Evolutionary conservation across 148 eudicot genomes (phyloP).

Genomic region (Rhododendron simsii): DNA sequence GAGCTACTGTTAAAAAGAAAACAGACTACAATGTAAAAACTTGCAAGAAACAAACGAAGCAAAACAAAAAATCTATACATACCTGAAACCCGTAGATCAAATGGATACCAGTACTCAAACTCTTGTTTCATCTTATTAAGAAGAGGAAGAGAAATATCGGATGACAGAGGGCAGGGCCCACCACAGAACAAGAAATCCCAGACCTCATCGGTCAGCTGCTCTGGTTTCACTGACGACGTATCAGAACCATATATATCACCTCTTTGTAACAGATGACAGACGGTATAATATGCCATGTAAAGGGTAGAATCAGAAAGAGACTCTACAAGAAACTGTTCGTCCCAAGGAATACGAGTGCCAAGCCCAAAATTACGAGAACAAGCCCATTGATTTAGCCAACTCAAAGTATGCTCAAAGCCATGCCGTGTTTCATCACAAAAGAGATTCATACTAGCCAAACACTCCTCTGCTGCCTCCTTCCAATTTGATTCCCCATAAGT

Average conservation of each 20-base stretch:
- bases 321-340: slow-evolving; percentile 79
- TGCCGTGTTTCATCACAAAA: slow-evolving; percentile 82
- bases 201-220: no score
- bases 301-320: slow-evolving; percentile 91
- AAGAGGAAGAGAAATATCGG: slow-evolving; percentile 39
- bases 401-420: slow-evolving; percentile 85
- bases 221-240: no score
- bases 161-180: slow-evolving; percentile 31
- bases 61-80: no score
- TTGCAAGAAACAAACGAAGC: slow-evolving; percentile 4
- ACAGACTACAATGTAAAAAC: not conserved
- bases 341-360: slow-evolving; percentile 95
- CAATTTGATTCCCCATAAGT: slow-evolving; percentile 78
- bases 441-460: slow-evolving; percentile 71
- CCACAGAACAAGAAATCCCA: no score
- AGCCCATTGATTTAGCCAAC: slow-evolving; percentile 76
- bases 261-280: no score
- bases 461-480: slow-evolving; percentile 65
- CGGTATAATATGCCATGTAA: slow-evolving; percentile 39
- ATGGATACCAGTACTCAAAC: slow-evolving; percentile 94
- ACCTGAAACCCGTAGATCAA: slow-evolving; percentile 92
- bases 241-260: no score
- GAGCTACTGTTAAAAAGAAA: not conserved
- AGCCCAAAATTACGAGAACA: slow-evolving; percentile 89
- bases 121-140: slow-evolving; percentile 77